Evolutionary conservation across 331 rosid genomes (phyloP), one percentile per base, ranked within the genome.

Genomic region (Acacia concinna): DNA sequence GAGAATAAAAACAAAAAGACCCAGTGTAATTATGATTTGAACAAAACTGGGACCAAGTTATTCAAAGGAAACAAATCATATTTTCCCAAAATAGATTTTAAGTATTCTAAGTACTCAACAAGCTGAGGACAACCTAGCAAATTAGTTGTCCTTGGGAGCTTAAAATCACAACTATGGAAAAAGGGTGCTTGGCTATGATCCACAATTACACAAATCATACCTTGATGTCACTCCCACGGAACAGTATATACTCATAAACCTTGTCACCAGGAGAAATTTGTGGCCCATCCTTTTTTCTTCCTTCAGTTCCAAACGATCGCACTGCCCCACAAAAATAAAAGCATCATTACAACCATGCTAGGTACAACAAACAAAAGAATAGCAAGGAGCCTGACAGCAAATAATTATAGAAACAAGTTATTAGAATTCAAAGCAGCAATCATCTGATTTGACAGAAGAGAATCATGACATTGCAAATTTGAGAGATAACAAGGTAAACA

Each of bases 161-260:
- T 31, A 6, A 35, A 59, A 59, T 34, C 51, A 12, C 8, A 41
- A 66, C 54, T 44, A 21, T 8, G 15, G 8, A 70, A 23, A 27
- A 76, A 10, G 15, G 49, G 40, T 21, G 41, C 38, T 66, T 3
- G 47, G 25, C 57, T 35, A 66, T 15, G 54, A 25, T 25, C 52
- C 51, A 23, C 28, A 49, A 1, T 17, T 1, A 40, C 65, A 64
- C 40, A 49, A 1, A 35, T 1, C 8, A 71, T 90, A 90, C 96
- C 93, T 89, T 91, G 71, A 91, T 91, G 74, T 91, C 96, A 59
- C 89, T 89, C 64, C 96, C 96, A 1, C 96, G 89, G 73, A 91
- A 91, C 37, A 91, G 86, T 81, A 91, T 91, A 74, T 89, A 89
- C 81, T 89, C 93, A 31, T 87, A 91, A 34, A 91, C 84, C 78